phyloP scores from a whole-genome alignment of 768 basidiomycete species.

The Mycena rebaudengoi region DNA sequence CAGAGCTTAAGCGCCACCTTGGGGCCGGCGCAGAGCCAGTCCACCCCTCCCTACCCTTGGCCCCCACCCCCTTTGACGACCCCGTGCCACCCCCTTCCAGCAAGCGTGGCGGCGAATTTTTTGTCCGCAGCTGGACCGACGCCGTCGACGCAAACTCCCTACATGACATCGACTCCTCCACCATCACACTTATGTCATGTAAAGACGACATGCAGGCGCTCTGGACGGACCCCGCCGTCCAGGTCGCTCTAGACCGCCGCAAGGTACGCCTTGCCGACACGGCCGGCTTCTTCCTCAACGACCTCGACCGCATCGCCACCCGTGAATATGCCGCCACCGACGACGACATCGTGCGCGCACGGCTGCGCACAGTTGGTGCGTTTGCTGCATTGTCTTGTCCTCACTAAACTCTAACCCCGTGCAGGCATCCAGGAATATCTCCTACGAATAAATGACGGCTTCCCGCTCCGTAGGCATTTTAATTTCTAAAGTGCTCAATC shows the following conservation, averaged over 20 bases:
- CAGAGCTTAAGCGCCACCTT: conserved; percentile 67
- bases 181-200: conserved; percentile 64
- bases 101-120: conserved; percentile 52
- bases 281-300: conserved; percentile 76
- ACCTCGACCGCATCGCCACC: conserved; percentile 69
- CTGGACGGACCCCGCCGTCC: conserved; percentile 67
- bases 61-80: conserved; percentile 57
- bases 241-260: conserved; percentile 54
- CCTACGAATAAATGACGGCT: conserved; percentile 24
- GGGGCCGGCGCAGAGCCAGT: conserved; percentile 54
- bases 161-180: conserved; percentile 47
- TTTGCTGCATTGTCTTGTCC: too few species aligned
- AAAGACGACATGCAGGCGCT: conserved; percentile 70
- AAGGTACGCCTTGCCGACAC: conserved; percentile 66
- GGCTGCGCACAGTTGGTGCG: conserved; percentile 73
- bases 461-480: conserved; percentile 15
- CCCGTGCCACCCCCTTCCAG: conserved; percentile 35
- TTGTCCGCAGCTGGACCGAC: conserved; percentile 62
- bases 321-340: conserved; percentile 72
- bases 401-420: too few species aligned
- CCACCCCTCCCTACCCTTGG: conserved; percentile 42
- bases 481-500: not conserved
- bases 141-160: conserved; percentile 41
- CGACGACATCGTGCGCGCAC: conserved; percentile 76
- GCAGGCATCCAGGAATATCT: conserved; percentile 77